Conservation (phyloP, 345 rosid genomes). For the Syzygium aqueum region DNA sequence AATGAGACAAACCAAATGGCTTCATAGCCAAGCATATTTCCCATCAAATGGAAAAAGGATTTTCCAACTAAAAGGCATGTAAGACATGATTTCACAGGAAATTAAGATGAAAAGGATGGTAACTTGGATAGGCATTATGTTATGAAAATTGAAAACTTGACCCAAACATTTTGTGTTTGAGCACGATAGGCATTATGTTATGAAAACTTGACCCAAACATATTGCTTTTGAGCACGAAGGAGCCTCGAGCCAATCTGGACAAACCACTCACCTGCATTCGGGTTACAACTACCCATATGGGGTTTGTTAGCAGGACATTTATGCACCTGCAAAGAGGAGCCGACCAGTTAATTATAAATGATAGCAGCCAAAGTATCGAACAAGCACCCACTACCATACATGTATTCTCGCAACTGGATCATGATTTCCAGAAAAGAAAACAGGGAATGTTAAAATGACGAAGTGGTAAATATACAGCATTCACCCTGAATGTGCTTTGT, state of each 20-base stretch:
- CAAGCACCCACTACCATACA: background rate
- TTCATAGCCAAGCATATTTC: background rate
- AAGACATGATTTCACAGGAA: background rate
- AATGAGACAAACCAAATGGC: background rate
- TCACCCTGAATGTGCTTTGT: background rate
- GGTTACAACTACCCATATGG: slow-evolving; percentile 96
- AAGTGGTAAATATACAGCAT: background rate
- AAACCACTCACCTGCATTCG: slow-evolving; percentile 74
- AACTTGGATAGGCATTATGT: background rate
- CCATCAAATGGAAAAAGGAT: background rate
- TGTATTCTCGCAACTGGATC: background rate
- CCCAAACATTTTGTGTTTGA: background rate
- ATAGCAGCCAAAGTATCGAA: background rate
- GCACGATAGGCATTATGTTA: background rate
- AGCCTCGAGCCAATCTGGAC: background rate
- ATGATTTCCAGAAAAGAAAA: background rate
- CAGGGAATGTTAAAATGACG: background rate
- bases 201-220: background rate
- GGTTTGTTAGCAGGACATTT: slow-evolving; percentile 90
- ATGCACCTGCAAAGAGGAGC: slow-evolving; percentile 44
- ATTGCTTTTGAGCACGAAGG: background rate
- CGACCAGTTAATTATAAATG: background rate
- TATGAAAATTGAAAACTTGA: background rate
- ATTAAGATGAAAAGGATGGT: background rate
- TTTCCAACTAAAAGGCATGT: background rate